These are phyloP conservation scores for Podaxis mareebaensis DNA, from an alignment of 768 basidiomycete species.

Conservation along the genomic window DNA sequence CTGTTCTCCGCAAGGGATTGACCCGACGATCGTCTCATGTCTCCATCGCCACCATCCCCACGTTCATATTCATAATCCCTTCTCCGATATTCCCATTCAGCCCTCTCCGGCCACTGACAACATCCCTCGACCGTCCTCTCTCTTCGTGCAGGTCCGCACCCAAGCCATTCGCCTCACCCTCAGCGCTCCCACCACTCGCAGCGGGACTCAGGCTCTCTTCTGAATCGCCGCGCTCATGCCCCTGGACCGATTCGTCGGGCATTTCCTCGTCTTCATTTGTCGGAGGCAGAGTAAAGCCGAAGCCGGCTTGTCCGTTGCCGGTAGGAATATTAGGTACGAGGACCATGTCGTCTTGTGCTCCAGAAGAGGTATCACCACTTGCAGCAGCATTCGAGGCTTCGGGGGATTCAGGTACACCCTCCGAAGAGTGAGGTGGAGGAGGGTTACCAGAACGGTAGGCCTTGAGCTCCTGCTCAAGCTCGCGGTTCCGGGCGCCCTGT, in stretches of 20 bases:
- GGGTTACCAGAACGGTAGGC: slow-evolving; percentile 35
- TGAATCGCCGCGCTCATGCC: slow-evolving; percentile 7
- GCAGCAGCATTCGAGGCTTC: slow-evolving; percentile 1
- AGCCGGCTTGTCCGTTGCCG: neutral
- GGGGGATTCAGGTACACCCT: slow-evolving; percentile 4
- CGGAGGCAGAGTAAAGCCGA: slow-evolving; percentile 15
- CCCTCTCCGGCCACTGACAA: slow-evolving; percentile 17
- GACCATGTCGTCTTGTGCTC: slow-evolving; percentile 10
- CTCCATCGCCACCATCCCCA: slow-evolving; percentile 25
- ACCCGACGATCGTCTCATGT: slow-evolving; percentile 17
- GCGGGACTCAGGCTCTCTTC: slow-evolving; percentile 5
- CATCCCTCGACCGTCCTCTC: slow-evolving; percentile 25
- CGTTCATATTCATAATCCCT: slow-evolving; percentile 17
- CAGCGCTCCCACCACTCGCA: slow-evolving; percentile 9
- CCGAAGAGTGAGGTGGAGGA: neutral
- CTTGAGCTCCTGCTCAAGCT: slow-evolving; percentile 73
- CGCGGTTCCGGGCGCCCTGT: slow-evolving; percentile 76
- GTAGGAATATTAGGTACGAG: slow-evolving; percentile 5
- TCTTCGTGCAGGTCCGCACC: slow-evolving; percentile 17
- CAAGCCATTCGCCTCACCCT: slow-evolving; percentile 6
- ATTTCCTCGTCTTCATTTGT: slow-evolving; percentile 24
- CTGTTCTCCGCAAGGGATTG: neutral
- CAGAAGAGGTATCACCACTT: slow-evolving; percentile 2
- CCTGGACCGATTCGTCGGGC: slow-evolving; percentile 19
- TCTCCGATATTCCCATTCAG: slow-evolving; percentile 5